Base-by-base conservation (phyloP, 208 protist genomes). In the Entamoeba moshkovskii region DNA sequence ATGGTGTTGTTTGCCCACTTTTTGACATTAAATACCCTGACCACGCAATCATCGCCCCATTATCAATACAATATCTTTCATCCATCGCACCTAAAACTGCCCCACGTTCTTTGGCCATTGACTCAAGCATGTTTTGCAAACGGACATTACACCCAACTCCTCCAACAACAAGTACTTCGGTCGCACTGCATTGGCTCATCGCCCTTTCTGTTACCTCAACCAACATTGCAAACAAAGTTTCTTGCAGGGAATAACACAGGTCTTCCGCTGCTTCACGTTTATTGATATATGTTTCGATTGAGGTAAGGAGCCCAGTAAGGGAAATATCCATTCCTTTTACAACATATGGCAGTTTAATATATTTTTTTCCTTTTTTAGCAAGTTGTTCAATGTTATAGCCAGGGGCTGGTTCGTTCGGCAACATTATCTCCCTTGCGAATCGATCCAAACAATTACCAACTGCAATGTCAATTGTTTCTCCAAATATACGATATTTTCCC, bases 41-140 rank as follows among this genome's bases (percentile, higher is more conserved):
- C 94, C 98, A 99, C 3, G 98, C 99, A 95, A 99, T 99, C 99
- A 99, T 99, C 91, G 98, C 98, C 2, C 99, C 99, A 95, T 99
- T 99, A 96, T 99, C 99, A 94, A 99, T 99, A 94, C 98, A 99
- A 96, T 99, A 99, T 8, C 98, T 95, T 45, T 98, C 97, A 94
- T 99, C 98, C 96, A 99, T 99, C 93, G 97, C 97, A 42, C 94
- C 45, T 6, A 95, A 18, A 42, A 0, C 42, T n/a, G 92, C 94
- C 45, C 93, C 93, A 11, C 95, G 16, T 52, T 96, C 93, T 2
- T 29, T 18, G 85, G 94, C 94, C 95, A 96, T 96, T 3, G 73
- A 29, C 1, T 45, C 33, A 22, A 96, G 93, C 95, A 96, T 96
- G 44, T 96, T 93, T 93, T 96, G 94, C 13, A 96, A 91, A 52